phyloP scores from a whole-genome alignment of 805 yeast genomes.

The Candida easanensis region DNA sequence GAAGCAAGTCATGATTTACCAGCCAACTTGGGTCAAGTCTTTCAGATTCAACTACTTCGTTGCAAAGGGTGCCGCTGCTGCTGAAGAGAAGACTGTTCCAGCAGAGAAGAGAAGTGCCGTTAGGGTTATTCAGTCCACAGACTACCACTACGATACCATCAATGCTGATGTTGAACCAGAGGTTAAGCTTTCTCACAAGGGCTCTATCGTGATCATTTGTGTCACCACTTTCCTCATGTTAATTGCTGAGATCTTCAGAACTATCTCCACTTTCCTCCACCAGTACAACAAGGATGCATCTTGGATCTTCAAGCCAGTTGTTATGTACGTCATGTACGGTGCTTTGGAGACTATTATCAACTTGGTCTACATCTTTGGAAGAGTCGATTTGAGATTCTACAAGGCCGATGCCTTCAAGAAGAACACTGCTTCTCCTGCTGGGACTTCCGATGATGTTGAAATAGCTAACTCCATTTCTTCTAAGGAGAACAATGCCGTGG shows the following conservation, averaged over 20 bases:
- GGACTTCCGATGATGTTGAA: slow-evolving; percentile 3
- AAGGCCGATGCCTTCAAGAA: slow-evolving; percentile 55
- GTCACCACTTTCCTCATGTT: slow-evolving; percentile 48
- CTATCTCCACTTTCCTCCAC: slow-evolving; percentile 42
- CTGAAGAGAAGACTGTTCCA: slow-evolving; percentile 39
- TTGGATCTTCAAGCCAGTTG: slow-evolving; percentile 52
- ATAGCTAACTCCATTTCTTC: slow-evolving; percentile 1
- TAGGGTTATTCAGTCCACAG: slow-evolving; percentile 61
- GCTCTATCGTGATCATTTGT: slow-evolving; percentile 43
- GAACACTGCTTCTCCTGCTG: background rate
- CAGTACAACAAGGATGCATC: slow-evolving; percentile 33
- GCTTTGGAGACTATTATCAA: slow-evolving; percentile 60
- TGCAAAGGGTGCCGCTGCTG: slow-evolving; percentile 45
- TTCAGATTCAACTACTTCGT: slow-evolving; percentile 61
- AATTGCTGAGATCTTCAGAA: slow-evolving; percentile 49
- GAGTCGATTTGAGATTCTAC: slow-evolving; percentile 77
- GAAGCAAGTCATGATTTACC: slow-evolving; percentile 53
- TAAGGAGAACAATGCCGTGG: background rate
- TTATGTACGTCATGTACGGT: slow-evolving; percentile 70
- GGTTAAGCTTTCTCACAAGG: slow-evolving; percentile 42
- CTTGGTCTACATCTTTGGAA: slow-evolving; percentile 52
- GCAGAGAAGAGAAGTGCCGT: slow-evolving; percentile 39
- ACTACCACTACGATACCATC: slow-evolving; percentile 34
- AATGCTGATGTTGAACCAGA: slow-evolving; percentile 16
- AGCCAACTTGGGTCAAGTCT: slow-evolving; percentile 75